Evolutionary conservation across 2,329 filamentous ascomycete genomes (phyloP), one percentile per base, ranked within the genome.

Genomic region (Aaosphaeria pasadenensis): DNA sequence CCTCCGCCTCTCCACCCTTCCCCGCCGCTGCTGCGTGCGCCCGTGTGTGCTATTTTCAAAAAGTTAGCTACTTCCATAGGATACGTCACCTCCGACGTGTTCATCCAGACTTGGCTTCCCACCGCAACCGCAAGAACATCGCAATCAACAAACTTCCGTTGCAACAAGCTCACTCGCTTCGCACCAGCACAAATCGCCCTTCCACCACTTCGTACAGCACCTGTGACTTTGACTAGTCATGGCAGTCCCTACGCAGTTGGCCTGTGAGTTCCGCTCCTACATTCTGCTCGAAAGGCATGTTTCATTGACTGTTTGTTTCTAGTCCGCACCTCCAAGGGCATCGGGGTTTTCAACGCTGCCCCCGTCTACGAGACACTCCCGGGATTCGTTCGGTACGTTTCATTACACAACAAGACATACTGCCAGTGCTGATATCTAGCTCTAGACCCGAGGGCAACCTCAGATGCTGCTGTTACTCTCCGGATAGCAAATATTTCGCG

Each of bases 141-240:
- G 47, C 53, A 50, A 7, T 13, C 24, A 36, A 39, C 54, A 54
- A 39, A 48, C 45, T 46, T 47, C 55, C 51, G 54, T 56, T 59
- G 53, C 52, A 53, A 55, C 60, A 62, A 58, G 59, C 61, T 62
- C 43, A 36, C 41, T 13, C 17, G 30, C 42, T n/a, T n/a, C 33
- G 33, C 33, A 36, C 33, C 60, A 62, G 59, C 61, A 56, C 54
- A 42, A 56, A 55, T 60, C 54, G 56, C 60, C 53, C 40, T 38
- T 49, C 54, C 45, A 53, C 58, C 58, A 52, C 56, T 55, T 53
- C 62, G 55, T 36, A 17, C 56, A 48, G 52, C 59, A 60, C 58
- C 85, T 88, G 88, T 90, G 87, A 80, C 87, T 91, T 91, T 90
- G 70, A 85, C 83, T 91, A 91, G 88, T 85, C 83, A 96, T 96